These are phyloP conservation scores for Effrenium voratum DNA, from an alignment of 73 alveolate genomes.

Conservation along the genomic window DNA sequence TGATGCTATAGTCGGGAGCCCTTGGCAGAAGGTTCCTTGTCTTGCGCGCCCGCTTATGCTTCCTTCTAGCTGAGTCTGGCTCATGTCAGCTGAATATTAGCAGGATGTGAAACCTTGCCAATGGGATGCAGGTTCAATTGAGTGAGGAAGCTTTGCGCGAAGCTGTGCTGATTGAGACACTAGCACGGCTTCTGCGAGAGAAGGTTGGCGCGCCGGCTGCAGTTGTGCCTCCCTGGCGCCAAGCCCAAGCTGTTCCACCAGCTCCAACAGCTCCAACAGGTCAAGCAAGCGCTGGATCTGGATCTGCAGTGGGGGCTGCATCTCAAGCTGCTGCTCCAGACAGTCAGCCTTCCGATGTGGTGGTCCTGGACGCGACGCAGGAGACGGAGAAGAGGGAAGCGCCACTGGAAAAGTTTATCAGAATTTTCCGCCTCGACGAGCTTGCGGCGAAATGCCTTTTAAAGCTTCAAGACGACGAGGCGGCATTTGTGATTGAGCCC, in stretches of 20 bases:
- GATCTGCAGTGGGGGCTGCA: background rate
- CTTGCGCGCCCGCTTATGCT: too few species aligned
- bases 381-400: conserved; percentile 42
- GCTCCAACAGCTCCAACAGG: background rate
- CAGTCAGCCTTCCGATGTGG: background rate
- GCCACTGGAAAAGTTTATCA: conserved; percentile 64
- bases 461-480: conserved; percentile 87
- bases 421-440: conserved; percentile 50
- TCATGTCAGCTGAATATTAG: too few species aligned
- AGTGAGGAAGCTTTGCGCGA: conserved; percentile 87
- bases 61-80: too few species aligned
- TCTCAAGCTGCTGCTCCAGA: background rate
- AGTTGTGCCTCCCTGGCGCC: conserved; percentile 33
- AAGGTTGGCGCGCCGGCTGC: conserved; percentile 32
- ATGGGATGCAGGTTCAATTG: conserved; percentile 23
- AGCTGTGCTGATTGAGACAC: conserved; percentile 80
- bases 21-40: too few species aligned
- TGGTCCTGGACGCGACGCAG: too few species aligned
- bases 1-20: too few species aligned
- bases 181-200: conserved; percentile 66
- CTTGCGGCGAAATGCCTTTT: conserved; percentile 88
- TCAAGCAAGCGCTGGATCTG: background rate
- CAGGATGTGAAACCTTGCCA: too few species aligned
- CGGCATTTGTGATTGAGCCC: conserved; percentile 76
- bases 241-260: background rate